phyloP scores from a whole-genome alignment of 805 yeast species.

The Candida cerambycidarum region DNA sequence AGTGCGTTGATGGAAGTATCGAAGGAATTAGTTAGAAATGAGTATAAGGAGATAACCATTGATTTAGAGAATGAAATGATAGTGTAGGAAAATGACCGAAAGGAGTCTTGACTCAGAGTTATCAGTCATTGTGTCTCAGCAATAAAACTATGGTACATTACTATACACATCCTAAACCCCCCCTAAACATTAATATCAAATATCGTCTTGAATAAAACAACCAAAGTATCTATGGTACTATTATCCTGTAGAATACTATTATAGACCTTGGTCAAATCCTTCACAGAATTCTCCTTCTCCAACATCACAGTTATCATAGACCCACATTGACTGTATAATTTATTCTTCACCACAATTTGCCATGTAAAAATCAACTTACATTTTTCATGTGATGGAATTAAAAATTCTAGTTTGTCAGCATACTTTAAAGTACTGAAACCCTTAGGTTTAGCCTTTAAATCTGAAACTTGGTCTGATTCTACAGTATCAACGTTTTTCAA shows the following conservation, averaged over 20 bases:
- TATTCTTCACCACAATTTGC: slow-evolving; percentile 24
- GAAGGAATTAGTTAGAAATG: slow-evolving; percentile 6
- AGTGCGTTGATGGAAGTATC: slow-evolving; percentile 8
- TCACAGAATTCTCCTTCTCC: slow-evolving; percentile 2
- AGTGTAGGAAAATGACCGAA: not conserved
- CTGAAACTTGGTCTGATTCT: slow-evolving; percentile 2
- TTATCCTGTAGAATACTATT: slow-evolving; percentile 21
- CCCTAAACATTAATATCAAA: slow-evolving; percentile 14
- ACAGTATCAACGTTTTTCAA: too few species aligned
- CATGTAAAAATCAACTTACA: slow-evolving; percentile 18
- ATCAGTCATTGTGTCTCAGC: too few species aligned
- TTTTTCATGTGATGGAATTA: slow-evolving; percentile 11
- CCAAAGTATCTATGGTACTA: slow-evolving; percentile 27
- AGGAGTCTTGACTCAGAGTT: too few species aligned
- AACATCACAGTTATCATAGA: slow-evolving; percentile 12
- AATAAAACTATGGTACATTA: too few species aligned
- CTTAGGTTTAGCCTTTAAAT: slow-evolving; percentile 9
- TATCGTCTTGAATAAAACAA: slow-evolving; percentile 21
- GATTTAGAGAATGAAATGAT: slow-evolving; percentile 26
- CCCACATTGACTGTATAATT: slow-evolving; percentile 24
- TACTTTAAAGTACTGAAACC: slow-evolving; percentile 22
- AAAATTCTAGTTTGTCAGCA: slow-evolving; percentile 20
- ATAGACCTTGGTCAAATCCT: slow-evolving; percentile 17
- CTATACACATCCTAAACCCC: too few species aligned
- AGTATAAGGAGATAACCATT: slow-evolving; percentile 18